Conservation (phyloP, 768 basidiomycete genomes). For the Leccinum subtestaceum region DNA sequence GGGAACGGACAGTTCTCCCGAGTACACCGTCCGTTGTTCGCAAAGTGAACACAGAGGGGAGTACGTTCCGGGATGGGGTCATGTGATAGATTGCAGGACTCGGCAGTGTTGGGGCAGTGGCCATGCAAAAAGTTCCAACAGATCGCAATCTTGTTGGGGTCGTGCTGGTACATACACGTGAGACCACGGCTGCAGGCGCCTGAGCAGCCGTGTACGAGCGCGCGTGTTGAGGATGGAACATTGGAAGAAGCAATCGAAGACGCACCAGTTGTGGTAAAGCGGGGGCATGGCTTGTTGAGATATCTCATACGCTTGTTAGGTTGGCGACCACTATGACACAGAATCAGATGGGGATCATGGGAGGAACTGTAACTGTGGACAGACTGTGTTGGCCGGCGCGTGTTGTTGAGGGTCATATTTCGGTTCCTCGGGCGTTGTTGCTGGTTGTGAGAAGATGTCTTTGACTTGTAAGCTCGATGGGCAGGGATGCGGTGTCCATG, state of each 20-base stretch:
- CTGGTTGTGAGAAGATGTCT: conserved; percentile 37
- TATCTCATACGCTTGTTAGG: conserved; percentile 55
- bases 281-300: conserved; percentile 84
- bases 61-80: conserved; percentile 92
- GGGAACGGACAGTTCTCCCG: conserved; percentile 86
- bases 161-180: conserved; percentile 92
- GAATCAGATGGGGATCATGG: conserved; percentile 21
- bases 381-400: conserved; percentile 61
- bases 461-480: conserved; percentile 62
- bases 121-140: conserved; percentile 90
- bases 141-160: conserved; percentile 90
- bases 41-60: conserved; percentile 92
- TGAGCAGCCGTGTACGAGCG: conserved; percentile 38
- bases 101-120: conserved; percentile 72
- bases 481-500: conserved; percentile 58
- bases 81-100: conserved; percentile 89
- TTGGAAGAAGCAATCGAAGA: conserved; percentile 25
- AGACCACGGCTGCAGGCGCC: conserved; percentile 89
- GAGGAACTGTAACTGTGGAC: conserved; percentile 33
- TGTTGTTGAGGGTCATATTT: conserved; percentile 76
- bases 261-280: conserved; percentile 95
- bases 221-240: conserved; percentile 23
- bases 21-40: conserved; percentile 86
- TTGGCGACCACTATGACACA: conserved; percentile 39
- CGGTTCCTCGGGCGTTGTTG: conserved; percentile 40